These are phyloP conservation scores for Aspergillus uvarum DNA, from an alignment of 2,329 filamentous ascomycete genomes.

Conservation along the genomic window DNA sequence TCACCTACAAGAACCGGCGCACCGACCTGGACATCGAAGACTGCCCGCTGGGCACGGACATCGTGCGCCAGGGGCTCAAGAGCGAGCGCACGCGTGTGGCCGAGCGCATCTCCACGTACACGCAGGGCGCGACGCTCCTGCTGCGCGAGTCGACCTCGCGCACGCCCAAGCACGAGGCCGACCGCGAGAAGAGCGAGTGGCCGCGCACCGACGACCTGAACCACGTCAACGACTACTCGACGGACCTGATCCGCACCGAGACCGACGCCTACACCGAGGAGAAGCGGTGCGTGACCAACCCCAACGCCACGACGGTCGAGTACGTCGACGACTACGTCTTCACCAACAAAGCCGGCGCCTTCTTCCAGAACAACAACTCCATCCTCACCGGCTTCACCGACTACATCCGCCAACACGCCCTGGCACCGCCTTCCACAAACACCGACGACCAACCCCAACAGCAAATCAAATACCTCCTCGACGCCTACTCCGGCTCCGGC, in stretches of 20 bases:
- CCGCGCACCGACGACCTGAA: slow-evolving; percentile 23
- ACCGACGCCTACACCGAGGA: slow-evolving; percentile 66
- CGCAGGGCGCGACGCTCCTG: slow-evolving; percentile 80
- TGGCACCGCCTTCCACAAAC: slow-evolving; percentile 47
- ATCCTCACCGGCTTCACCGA: slow-evolving; percentile 84
- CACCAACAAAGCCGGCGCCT: slow-evolving; percentile 86
- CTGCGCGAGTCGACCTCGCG: slow-evolving; percentile 81
- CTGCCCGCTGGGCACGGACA: slow-evolving; percentile 89
- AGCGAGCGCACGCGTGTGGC: slow-evolving; percentile 75
- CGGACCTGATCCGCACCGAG: slow-evolving; percentile 55
- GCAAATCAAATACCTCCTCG: slow-evolving; percentile 80
- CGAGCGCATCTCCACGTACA: slow-evolving; percentile 68
- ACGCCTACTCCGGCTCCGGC: slow-evolving; percentile 95
- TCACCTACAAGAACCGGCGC: slow-evolving; percentile 80
- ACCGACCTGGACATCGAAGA: slow-evolving; percentile 92
- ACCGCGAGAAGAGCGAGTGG: slow-evolving; percentile 12
- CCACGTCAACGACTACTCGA: slow-evolving; percentile 33
- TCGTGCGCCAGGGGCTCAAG: slow-evolving; percentile 75
- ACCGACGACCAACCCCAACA: slow-evolving; percentile 23
- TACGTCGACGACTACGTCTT: slow-evolving; percentile 84
- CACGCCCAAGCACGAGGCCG: slow-evolving; percentile 32
- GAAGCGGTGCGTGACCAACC: slow-evolving; percentile 87
- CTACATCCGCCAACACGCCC: slow-evolving; percentile 79
- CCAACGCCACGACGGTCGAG: slow-evolving; percentile 78
- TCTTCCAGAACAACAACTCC: slow-evolving; percentile 99